Percentiles rank a stretch among this genome's conserved stretches.
These are phyloP conservation scores for Scheffersomyces lignicola DNA, from an alignment of 1,139 yeast genomes.

Conservation along the genomic window DNA sequence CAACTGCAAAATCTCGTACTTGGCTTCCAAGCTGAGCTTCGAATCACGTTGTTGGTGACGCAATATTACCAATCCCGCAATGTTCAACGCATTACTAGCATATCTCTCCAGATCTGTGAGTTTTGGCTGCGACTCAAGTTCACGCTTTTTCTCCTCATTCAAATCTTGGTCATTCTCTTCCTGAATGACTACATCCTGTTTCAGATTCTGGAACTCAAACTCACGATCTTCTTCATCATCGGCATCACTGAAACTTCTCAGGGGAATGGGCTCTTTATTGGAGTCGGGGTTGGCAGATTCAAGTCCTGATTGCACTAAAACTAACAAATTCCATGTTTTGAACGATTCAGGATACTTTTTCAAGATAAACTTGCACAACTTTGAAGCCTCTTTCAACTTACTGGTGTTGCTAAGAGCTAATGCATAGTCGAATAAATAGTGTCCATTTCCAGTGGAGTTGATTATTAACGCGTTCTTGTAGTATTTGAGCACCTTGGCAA, in stretches of 20 bases:
- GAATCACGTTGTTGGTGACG: conserved; percentile 30
- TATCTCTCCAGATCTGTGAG: conserved; percentile 37
- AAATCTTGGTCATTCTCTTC: conserved; percentile 2
- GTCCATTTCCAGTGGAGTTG: conserved; percentile 38
- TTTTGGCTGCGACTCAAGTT: conserved; percentile 7
- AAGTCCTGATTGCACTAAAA: conserved; percentile 29
- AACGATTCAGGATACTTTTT: conserved; percentile 46
- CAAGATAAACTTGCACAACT: conserved; percentile 43
- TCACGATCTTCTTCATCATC: conserved; percentile 9
- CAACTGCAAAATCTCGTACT: conserved; percentile 63
- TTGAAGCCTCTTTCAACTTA: conserved; percentile 29
- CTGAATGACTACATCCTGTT: neutral
- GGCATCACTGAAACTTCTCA: conserved; percentile 2
- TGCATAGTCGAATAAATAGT: conserved; percentile 38
- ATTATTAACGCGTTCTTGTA: conserved; percentile 41
- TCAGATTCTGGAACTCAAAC: neutral
- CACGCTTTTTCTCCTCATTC: neutral
- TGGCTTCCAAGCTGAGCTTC: conserved; percentile 36
- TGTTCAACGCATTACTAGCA: conserved; percentile 43
- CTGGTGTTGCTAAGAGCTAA: conserved; percentile 33
- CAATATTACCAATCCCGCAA: conserved; percentile 40
- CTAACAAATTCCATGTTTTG: conserved; percentile 47
- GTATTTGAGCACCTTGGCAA: conserved; percentile 19
- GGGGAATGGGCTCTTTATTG: conserved; percentile 10
- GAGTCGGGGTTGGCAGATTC: conserved; percentile 26